These are phyloP conservation scores for Cladosporium halotolerans DNA, from an alignment of 2,329 filamentous ascomycete species.

Conservation along the genomic window DNA sequence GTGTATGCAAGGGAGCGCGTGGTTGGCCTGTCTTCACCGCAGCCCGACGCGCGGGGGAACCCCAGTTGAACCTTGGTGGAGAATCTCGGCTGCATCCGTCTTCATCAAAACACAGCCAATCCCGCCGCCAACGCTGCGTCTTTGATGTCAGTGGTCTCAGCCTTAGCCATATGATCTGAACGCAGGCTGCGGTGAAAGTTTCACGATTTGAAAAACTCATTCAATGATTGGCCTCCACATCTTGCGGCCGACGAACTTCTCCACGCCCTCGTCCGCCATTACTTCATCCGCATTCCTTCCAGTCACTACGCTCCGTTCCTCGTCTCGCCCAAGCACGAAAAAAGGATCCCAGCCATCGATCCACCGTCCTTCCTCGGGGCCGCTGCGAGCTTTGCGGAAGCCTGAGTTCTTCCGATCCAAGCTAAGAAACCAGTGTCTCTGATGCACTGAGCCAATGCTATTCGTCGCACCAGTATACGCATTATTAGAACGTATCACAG, in stretches of 20 bases:
- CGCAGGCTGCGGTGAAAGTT: too few species aligned
- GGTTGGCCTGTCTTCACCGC: background rate
- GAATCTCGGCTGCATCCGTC: background rate
- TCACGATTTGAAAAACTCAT: slow-evolving; percentile 10
- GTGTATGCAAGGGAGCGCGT: background rate
- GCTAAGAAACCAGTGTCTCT: slow-evolving; percentile 60
- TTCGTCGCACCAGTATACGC: slow-evolving; percentile 62
- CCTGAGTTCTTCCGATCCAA: slow-evolving; percentile 56
- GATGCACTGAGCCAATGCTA: slow-evolving; percentile 60
- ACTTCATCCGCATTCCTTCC: slow-evolving; percentile 55
- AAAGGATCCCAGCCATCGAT: slow-evolving; percentile 50
- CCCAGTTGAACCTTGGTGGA: background rate
- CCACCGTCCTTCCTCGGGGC: slow-evolving; percentile 25
- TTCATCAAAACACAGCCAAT: background rate
- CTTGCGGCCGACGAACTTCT: slow-evolving; percentile 50
- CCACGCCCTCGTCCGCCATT: slow-evolving; percentile 55
- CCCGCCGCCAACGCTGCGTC: background rate
- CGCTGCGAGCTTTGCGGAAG: slow-evolving; percentile 40
- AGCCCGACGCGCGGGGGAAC: background rate
- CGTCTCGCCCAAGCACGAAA: slow-evolving; percentile 53
- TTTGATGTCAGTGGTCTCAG: background rate
- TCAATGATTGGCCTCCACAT: slow-evolving; percentile 49
- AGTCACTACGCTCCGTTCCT: slow-evolving; percentile 62
- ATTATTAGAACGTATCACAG: slow-evolving; percentile 50
- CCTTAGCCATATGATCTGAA: too few species aligned